Conservation (phyloP, 225 moss, liverwort and hornwort genomes). For the Pleurozium schreberi region DNA sequence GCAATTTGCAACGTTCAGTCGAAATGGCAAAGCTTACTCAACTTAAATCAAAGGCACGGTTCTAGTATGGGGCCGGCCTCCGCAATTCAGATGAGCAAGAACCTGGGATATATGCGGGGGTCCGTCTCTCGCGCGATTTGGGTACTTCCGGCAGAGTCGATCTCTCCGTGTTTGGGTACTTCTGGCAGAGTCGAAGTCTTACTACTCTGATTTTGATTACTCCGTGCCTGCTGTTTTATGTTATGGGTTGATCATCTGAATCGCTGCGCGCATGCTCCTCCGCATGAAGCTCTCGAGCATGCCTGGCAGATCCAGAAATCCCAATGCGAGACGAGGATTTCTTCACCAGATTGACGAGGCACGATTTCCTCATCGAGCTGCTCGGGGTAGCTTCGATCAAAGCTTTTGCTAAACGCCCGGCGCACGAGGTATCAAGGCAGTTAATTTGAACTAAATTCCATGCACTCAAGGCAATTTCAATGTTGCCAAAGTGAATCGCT, state of each 20-base stretch:
- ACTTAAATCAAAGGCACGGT: not conserved
- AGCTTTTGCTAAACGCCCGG: not conserved
- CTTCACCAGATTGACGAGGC: not conserved
- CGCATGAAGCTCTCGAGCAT: not conserved
- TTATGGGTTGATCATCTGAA: too few relatives aligned
- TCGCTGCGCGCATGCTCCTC: too few relatives aligned
- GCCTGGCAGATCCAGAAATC: not conserved
- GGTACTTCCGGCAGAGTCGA: too few relatives aligned
- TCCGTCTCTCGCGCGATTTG: too few relatives aligned
- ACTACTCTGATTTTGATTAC: too few relatives aligned
- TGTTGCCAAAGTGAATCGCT: not conserved
- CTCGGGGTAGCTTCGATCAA: not conserved
- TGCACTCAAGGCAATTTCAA: not conserved
- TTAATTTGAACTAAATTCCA: not conserved
- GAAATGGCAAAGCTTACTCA: not conserved
- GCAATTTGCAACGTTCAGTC: not conserved
- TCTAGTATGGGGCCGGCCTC: too few relatives aligned
- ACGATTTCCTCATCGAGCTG: not conserved
- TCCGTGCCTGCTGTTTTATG: too few relatives aligned
- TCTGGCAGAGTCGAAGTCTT: too few relatives aligned
- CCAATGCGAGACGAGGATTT: not conserved
- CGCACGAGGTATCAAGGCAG: not conserved
- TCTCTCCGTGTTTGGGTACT: too few relatives aligned
- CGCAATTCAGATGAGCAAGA: too few relatives aligned
- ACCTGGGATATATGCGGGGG: too few relatives aligned